Evolutionary conservation across 2,329 filamentous ascomycete genomes (phyloP).

Genomic region (Pseudohalonectria lignicola): DNA sequence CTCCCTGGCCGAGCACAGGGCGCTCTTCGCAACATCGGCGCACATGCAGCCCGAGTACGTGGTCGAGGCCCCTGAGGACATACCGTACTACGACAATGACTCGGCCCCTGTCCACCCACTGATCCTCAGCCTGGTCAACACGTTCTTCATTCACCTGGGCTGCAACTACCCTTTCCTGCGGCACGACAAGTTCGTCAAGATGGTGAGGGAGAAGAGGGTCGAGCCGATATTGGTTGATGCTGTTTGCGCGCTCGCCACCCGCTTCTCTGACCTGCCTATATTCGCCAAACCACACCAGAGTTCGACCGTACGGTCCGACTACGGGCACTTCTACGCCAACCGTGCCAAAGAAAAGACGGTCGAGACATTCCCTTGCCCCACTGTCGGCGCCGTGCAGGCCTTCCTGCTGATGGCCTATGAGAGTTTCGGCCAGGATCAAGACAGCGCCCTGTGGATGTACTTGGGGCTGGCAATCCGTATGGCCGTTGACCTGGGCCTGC

Average conservation of each 20-base stretch:
- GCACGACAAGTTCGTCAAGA: conserved; percentile 59
- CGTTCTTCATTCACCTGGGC: conserved; percentile 72
- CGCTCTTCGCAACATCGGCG: conserved; percentile 8
- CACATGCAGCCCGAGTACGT: conserved; percentile 16
- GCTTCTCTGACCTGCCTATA: conserved; percentile 62
- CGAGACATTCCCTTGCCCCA: conserved; percentile 73
- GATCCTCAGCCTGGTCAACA: conserved; percentile 66
- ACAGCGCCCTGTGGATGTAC: conserved; percentile 91
- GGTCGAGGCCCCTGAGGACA: conserved; percentile 32
- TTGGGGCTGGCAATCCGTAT: conserved; percentile 77
- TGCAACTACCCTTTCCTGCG: conserved; percentile 74
- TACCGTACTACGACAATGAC: conserved; percentile 70
- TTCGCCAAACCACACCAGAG: conserved; percentile 38
- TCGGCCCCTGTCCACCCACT: conserved; percentile 59
- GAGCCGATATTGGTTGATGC: conserved; percentile 81
- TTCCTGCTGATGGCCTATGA: conserved; percentile 79
- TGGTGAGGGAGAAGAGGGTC: conserved; percentile 69
- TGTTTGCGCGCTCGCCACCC: conserved; percentile 69
- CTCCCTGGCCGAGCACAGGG: conserved; percentile 9
- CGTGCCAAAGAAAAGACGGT: conserved; percentile 74
- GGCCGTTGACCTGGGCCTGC: conserved; percentile 70
- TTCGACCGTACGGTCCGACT: conserved; percentile 48
- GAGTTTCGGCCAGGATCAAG: conserved; percentile 78
- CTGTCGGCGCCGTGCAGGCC: conserved; percentile 73
- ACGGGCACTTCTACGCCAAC: conserved; percentile 68